Evolutionary conservation across 805 yeast genomes (phyloP).

Genomic region (Ogataea nitratoaversa): DNA sequence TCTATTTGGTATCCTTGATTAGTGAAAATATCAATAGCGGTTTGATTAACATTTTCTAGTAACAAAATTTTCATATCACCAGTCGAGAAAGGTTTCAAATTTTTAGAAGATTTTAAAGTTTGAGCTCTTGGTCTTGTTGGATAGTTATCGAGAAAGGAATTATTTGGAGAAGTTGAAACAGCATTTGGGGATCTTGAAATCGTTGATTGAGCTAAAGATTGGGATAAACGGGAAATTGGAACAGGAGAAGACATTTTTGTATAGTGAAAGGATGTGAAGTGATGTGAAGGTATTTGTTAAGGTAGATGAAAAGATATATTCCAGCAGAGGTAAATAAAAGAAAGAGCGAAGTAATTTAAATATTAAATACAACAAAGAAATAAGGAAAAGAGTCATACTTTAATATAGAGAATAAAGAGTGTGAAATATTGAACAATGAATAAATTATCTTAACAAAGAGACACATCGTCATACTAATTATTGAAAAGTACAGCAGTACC

Average conservation of each 20-base stretch:
- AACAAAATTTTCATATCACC: constrained; percentile 91
- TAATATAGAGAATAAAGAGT: too few species aligned
- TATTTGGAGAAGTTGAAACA: constrained; percentile 79
- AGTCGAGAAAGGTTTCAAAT: constrained; percentile 89
- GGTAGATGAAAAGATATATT: too few species aligned
- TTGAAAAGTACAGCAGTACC: too few species aligned
- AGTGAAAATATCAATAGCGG: constrained; percentile 82
- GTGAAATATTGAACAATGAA: too few species aligned
- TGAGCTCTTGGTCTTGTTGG: constrained; percentile 35
- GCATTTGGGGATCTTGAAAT: constrained; percentile 57
- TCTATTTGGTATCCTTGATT: constrained; percentile 97
- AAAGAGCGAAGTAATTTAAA: not conserved
- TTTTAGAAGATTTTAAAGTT: constrained; percentile 51
- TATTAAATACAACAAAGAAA: not conserved
- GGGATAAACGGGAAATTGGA: constrained; percentile 53
- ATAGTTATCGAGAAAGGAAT: constrained; percentile 59
- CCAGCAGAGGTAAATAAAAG: too few species aligned
- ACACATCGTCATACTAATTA: too few species aligned
- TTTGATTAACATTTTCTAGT: constrained; percentile 88
- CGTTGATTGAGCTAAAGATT: constrained; percentile 48
- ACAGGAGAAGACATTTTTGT: constrained; percentile 59
- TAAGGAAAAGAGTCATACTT: not conserved
- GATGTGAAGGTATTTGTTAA: too few species aligned
- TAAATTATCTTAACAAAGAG: too few species aligned
- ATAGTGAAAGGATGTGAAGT: too few species aligned